Percentiles rank a stretch among this genome's conserved stretches.
phyloP scores from a whole-genome alignment of 345 rosid species.

The Hirschfeldia incana region DNA sequence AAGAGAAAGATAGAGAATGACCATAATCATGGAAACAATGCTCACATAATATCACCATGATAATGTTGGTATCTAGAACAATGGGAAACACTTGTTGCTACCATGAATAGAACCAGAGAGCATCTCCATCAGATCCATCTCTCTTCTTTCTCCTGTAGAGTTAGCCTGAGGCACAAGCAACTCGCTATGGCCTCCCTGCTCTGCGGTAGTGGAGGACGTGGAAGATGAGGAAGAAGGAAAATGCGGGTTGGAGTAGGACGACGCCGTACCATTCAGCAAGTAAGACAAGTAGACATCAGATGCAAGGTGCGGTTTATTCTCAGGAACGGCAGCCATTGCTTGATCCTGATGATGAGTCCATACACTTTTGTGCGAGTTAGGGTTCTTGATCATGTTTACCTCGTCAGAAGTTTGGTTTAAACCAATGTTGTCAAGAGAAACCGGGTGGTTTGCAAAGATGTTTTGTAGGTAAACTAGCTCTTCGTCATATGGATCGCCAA shows the following conservation, averaged over 20 bases:
- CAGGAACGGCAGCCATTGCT: slow-evolving; percentile 16
- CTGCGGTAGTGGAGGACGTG: slow-evolving; percentile 24
- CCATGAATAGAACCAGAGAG: slow-evolving; percentile 52
- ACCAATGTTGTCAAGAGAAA: slow-evolving; percentile 35
- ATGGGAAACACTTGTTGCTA: slow-evolving; percentile 35
- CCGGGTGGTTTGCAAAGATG: slow-evolving; percentile 45
- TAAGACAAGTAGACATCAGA: slow-evolving; percentile 66
- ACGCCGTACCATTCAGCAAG: slow-evolving; percentile 54
- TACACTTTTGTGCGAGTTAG: slow-evolving; percentile 17
- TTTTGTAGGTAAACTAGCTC: slow-evolving; percentile 68
- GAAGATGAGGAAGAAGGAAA: slow-evolving; percentile 24
- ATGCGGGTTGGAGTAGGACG: slow-evolving; percentile 26
- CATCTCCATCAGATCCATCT: slow-evolving; percentile 98
- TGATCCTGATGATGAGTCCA: slow-evolving; percentile 16
- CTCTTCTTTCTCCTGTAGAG: slow-evolving; percentile 44
- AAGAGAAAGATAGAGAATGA: slow-evolving; percentile 10
- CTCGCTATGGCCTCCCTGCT: slow-evolving; percentile 19
- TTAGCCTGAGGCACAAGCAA: slow-evolving; percentile 33
- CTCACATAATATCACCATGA: slow-evolving; percentile 2
- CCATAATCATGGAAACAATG: not conserved
- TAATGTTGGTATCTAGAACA: slow-evolving; percentile 23
- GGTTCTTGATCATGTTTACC: slow-evolving; percentile 30
- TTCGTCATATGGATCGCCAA: slow-evolving; percentile 62
- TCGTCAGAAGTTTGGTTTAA: slow-evolving; percentile 12
- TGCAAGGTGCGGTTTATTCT: slow-evolving; percentile 37